phyloP scores from a whole-genome alignment of 495 filamentous ascomycete genomes.

The Tuber melanosporum region DNA sequence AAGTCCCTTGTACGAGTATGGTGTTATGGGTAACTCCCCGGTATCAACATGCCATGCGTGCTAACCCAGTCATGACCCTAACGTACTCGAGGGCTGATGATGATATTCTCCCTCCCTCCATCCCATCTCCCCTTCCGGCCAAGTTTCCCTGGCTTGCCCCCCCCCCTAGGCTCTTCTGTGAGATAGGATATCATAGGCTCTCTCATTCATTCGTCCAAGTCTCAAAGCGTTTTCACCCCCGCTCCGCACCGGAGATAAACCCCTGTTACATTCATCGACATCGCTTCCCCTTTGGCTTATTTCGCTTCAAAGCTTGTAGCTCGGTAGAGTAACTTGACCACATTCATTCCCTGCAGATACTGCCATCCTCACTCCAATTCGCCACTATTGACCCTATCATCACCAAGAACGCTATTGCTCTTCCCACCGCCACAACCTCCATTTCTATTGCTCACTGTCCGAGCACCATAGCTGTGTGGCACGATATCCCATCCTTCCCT shows the following conservation, averaged over 20 bases:
- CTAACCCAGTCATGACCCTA: background rate
- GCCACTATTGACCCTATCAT: background rate
- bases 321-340: background rate
- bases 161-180: background rate
- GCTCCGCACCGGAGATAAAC: background rate
- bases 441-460: background rate
- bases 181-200: background rate
- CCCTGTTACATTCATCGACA: background rate
- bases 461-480: background rate
- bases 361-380: background rate
- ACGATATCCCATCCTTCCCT: background rate
- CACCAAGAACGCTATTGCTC: background rate
- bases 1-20: background rate
- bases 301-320: slow-evolving; percentile 4
- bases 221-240: background rate
- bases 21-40: background rate
- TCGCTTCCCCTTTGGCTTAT: background rate
- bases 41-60: background rate
- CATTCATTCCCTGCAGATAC: background rate
- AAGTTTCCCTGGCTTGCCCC: background rate
- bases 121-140: background rate
- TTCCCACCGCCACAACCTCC: background rate
- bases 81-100: background rate
- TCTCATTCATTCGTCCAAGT: background rate
- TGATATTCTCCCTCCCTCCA: background rate